These are phyloP conservation scores for Sporothrix euskadiensis DNA, from an alignment of 2,329 filamentous ascomycete genomes.

Conservation along the genomic window DNA sequence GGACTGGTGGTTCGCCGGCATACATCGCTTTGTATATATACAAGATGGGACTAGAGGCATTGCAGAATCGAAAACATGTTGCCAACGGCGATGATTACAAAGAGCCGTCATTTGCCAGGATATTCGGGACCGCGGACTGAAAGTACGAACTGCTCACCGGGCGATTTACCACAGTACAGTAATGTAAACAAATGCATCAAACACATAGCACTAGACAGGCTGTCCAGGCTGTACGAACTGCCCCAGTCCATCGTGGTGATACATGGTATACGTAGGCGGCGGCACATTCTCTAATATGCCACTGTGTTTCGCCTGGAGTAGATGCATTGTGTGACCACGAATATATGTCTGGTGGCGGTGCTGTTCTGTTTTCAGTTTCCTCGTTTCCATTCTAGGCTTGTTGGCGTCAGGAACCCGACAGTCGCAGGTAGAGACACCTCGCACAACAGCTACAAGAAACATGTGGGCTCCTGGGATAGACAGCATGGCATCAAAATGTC, in stretches of 20 bases:
- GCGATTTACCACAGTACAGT: not conserved
- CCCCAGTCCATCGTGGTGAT: not conserved
- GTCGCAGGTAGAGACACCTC: conserved; percentile 7
- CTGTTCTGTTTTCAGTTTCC: not conserved
- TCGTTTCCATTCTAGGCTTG: not conserved
- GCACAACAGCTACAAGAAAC: conserved; percentile 11
- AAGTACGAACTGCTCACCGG: too few relatives aligned
- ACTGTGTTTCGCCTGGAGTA: conserved; percentile 7
- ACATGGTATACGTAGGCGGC: not conserved
- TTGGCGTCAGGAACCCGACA: not conserved
- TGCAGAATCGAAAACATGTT: not conserved
- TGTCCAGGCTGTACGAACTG: not conserved
- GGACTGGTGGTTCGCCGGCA: conserved; percentile 2
- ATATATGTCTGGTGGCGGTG: conserved; percentile 7
- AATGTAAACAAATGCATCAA: not conserved
- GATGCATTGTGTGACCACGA: not conserved
- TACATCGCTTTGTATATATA: not conserved
- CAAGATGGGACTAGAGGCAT: not conserved
- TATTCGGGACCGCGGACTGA: too few relatives aligned
- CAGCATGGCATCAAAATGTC: conserved; percentile 17
- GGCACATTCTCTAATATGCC: not conserved
- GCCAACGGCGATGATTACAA: not conserved
- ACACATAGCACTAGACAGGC: not conserved
- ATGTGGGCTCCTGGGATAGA: not conserved
- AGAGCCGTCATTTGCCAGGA: not conserved